Evolutionary conservation across 768 basidiomycete species (phyloP).

Genomic region (Pulveroboletus sp.): DNA sequence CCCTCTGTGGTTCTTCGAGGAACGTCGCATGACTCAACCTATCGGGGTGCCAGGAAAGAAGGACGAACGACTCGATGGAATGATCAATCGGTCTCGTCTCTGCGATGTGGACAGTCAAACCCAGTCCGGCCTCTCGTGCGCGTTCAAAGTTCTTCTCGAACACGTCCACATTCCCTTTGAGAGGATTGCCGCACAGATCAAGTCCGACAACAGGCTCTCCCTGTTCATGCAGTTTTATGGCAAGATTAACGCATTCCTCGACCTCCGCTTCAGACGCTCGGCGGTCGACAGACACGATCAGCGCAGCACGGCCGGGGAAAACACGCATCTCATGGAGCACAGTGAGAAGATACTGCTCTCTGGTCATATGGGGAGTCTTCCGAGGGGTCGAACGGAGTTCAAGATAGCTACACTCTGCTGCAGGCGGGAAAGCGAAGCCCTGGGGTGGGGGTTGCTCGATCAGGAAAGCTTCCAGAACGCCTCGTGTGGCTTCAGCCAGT

Average conservation of each 20-base stretch:
- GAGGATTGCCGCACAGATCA: slow-evolving; percentile 78
- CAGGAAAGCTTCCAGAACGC: slow-evolving; percentile 65
- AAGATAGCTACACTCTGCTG: slow-evolving; percentile 62
- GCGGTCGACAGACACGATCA: slow-evolving; percentile 76
- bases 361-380: slow-evolving; percentile 50
- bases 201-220: slow-evolving; percentile 70
- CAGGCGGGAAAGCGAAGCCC: slow-evolving; percentile 29
- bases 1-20: slow-evolving; percentile 51
- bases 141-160: slow-evolving; percentile 49
- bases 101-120: slow-evolving; percentile 78
- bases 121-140: slow-evolving; percentile 57
- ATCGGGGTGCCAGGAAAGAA: slow-evolving; percentile 61
- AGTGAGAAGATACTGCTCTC: slow-evolving; percentile 54
- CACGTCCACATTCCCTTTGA: slow-evolving; percentile 48
- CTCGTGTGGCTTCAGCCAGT: slow-evolving; percentile 52
- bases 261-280: slow-evolving; percentile 51
- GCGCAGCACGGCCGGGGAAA: slow-evolving; percentile 50
- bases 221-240: slow-evolving; percentile 46
- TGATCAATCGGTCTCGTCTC: slow-evolving; percentile 62
- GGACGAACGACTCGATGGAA: slow-evolving; percentile 52
- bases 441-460: slow-evolving; percentile 16
- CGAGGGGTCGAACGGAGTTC: slow-evolving; percentile 84
- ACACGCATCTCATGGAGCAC: slow-evolving; percentile 62
- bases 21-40: slow-evolving; percentile 82
- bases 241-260: slow-evolving; percentile 53